A percentile compares a stretch with the other conserved stretches of the same genome.
phyloP scores from a whole-genome alignment of 352 stramenopile species.

The Pythium apleroticum region DNA sequence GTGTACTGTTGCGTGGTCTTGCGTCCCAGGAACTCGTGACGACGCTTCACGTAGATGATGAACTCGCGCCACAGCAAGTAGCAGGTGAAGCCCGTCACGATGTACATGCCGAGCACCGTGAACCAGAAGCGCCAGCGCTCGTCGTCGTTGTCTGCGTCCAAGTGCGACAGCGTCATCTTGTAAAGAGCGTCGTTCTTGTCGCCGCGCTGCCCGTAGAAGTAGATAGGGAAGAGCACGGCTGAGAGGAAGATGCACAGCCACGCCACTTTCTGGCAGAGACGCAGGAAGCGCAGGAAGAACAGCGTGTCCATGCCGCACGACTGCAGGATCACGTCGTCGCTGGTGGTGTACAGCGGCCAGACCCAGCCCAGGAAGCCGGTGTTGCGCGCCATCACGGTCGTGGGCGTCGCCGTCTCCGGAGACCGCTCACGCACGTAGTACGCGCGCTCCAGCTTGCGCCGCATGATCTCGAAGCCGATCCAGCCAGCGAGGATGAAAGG shows the following conservation, averaged over 20 bases:
- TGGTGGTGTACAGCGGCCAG: conserved; percentile 49
- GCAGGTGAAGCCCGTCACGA: conserved; percentile 56
- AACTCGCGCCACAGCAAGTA: conserved; percentile 72
- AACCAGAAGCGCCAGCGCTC: conserved; percentile 64
- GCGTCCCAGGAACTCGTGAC: conserved; percentile 75
- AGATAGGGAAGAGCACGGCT: conserved; percentile 74
- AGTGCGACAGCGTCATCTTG: conserved; percentile 68
- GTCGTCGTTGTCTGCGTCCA: conserved; percentile 37
- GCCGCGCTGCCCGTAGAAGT: conserved; percentile 54
- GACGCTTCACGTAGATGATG: conserved; percentile 65
- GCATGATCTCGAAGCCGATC: conserved; percentile 66
- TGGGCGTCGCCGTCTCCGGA: conserved; percentile 49
- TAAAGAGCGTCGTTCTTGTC: conserved; percentile 42
- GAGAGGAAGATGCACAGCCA: conserved; percentile 56
- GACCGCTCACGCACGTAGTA: conserved; percentile 78
- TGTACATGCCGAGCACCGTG: conserved; percentile 66
- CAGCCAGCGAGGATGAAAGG: conserved; percentile 61
- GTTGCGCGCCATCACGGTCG: conserved; percentile 37
- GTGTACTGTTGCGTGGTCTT: conserved; percentile 73
- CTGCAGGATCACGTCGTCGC: conserved; percentile 69
- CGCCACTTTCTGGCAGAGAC: conserved; percentile 72
- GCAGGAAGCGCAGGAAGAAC: conserved; percentile 76
- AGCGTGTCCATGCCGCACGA: conserved; percentile 78
- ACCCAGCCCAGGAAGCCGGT: conserved; percentile 55
- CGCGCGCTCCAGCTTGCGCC: conserved; percentile 50